phyloP scores from a whole-genome alignment of 257 asterid species.

The Plantago elongata region DNA sequence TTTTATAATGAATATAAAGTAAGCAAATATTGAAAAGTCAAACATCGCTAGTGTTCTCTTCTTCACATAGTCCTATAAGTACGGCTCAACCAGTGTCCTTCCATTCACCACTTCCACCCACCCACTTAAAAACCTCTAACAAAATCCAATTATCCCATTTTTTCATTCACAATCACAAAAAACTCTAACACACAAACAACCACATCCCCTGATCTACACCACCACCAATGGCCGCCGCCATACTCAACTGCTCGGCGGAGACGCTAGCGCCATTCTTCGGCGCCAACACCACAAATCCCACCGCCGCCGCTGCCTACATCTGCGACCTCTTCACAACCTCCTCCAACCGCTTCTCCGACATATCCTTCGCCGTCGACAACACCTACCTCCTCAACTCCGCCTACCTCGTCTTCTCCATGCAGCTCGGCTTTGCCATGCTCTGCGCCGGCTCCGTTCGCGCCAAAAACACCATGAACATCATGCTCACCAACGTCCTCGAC shows the following conservation, averaged over 20 bases:
- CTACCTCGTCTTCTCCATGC: slow-evolving; percentile 87
- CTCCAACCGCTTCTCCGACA: slow-evolving; percentile 39
- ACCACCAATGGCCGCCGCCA: slow-evolving; percentile 29
- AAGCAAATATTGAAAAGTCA: too few species aligned
- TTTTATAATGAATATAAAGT: too few species aligned
- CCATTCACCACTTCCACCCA: too few species aligned
- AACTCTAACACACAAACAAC: too few species aligned
- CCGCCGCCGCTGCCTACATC: slow-evolving; percentile 56
- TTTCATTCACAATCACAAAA: too few species aligned
- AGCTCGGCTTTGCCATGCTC: slow-evolving; percentile 93
- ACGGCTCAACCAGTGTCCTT: too few species aligned
- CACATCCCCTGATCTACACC: not conserved
- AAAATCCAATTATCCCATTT: too few species aligned
- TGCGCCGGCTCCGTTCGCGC: slow-evolving; percentile 96
- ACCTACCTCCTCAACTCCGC: slow-evolving; percentile 85
- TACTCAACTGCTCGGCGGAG: slow-evolving; percentile 33
- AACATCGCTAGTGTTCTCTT: too few species aligned
- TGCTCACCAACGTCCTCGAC: slow-evolving; percentile 92
- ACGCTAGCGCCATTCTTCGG: slow-evolving; percentile 61
- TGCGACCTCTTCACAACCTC: slow-evolving; percentile 56
- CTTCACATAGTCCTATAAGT: too few species aligned
- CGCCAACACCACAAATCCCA: slow-evolving; percentile 56
- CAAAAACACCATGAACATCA: slow-evolving; percentile 84
- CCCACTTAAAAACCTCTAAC: too few species aligned
- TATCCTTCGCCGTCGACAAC: slow-evolving; percentile 69